Conservation (phyloP, 164 flowering plant genomes). For the Vitis rotundifolia region DNA sequence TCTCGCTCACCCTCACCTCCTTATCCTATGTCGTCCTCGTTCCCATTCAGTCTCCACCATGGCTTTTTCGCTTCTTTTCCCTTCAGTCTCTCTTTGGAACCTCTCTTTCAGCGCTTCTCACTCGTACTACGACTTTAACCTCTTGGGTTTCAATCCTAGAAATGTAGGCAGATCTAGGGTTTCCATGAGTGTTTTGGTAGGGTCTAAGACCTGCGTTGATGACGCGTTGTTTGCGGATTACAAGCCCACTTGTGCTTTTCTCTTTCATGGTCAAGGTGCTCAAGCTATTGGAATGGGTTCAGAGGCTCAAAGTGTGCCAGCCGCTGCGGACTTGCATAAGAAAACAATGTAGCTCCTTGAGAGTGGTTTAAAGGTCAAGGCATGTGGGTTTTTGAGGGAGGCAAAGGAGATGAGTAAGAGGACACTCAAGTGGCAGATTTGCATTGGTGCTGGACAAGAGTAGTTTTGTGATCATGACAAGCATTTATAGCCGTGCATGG, state of each 20-base stretch:
- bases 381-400: too few species aligned
- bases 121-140: conserved; percentile 22
- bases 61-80: conserved; percentile 42
- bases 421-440: too few species aligned
- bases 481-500: too few species aligned
- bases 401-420: too few species aligned
- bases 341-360: too few species aligned
- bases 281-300: conserved; percentile 98
- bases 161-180: conserved; percentile 53
- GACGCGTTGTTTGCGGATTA: conserved; percentile 81
- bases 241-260: conserved; percentile 72
- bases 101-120: conserved; percentile 13
- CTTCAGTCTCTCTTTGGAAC: conserved; percentile 44
- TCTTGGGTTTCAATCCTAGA: conserved; percentile 26
- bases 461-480: too few species aligned
- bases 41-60: conserved; percentile 22
- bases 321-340: conserved; percentile 83
- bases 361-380: too few species aligned
- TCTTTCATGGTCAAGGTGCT: conserved; percentile 99
- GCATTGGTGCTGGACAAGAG: too few species aligned
- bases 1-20: conserved; percentile 9
- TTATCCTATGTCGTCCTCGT: neutral
- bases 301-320: conserved; percentile 79
- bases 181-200: conserved; percentile 68
- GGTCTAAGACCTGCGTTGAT: conserved; percentile 51